Percentiles rank a stretch among this genome's conserved stretches.
phyloP scores from a whole-genome alignment of 2,329 filamentous ascomycete species.

The Hymenoscyphus occultus region DNA sequence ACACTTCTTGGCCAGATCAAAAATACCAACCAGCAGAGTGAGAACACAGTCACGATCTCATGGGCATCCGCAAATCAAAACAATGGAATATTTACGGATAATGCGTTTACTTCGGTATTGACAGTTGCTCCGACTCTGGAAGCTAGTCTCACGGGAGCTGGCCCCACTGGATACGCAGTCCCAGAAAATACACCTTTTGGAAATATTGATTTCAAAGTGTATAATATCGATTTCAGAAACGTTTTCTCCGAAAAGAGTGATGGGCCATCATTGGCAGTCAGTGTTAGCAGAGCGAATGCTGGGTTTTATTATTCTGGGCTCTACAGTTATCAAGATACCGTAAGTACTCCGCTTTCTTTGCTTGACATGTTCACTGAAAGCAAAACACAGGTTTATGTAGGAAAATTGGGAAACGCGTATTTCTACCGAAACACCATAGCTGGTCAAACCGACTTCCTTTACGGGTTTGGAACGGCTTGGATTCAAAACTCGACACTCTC shows the following conservation, averaged over 20 bases:
- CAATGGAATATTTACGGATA: conserved; percentile 45
- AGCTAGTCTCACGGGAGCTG: conserved; percentile 58
- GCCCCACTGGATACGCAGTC: conserved; percentile 59
- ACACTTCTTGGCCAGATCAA: conserved; percentile 55
- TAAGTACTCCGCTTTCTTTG: conserved; percentile 28
- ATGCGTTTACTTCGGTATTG: conserved; percentile 59
- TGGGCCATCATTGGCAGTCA: conserved; percentile 59
- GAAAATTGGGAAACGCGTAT: conserved; percentile 64
- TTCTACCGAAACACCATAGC: conserved; percentile 59
- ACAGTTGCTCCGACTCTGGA: conserved; percentile 63
- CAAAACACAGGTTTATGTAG: conserved; percentile 52
- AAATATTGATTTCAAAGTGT: conserved; percentile 59
- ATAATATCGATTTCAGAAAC: conserved; percentile 66
- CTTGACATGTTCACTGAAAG: background rate
- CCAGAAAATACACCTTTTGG: conserved; percentile 61
- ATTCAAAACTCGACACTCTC: conserved; percentile 52
- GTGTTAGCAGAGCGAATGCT: conserved; percentile 60
- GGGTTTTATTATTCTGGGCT: conserved; percentile 66
- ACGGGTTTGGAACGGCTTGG: conserved; percentile 54
- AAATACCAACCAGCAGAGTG: conserved; percentile 24
- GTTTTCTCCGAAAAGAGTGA: conserved; percentile 47
- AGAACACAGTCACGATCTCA: conserved; percentile 53
- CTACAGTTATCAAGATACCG: conserved; percentile 67
- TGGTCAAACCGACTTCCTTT: conserved; percentile 66
- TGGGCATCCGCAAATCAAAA: conserved; percentile 54